Evolutionary conservation across 345 rosid species (phyloP).

Genomic region (Citrus mangshanensis): DNA sequence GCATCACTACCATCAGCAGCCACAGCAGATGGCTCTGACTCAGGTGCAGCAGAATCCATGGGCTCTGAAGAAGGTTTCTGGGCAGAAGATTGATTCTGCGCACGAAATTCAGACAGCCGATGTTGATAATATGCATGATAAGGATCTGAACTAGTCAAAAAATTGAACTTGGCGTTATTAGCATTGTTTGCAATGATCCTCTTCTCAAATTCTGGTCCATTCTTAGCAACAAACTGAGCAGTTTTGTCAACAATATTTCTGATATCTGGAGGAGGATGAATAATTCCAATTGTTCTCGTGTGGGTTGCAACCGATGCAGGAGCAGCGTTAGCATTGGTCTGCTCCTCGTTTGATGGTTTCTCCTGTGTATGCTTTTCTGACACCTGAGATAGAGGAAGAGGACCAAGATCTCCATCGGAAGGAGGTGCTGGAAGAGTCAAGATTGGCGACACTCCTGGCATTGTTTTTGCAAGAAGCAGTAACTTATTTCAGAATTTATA

Average conservation of each 20-base stretch:
- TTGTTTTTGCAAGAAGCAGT: constrained; percentile 7
- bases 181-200: constrained; percentile 58
- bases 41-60: constrained; percentile 33
- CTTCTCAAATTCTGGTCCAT: constrained; percentile 63
- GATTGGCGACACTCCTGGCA: constrained; percentile 35
- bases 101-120: constrained; percentile 48
- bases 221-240: constrained; percentile 57
- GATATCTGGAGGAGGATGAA: constrained; percentile 65
- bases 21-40: constrained; percentile 22
- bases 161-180: constrained; percentile 57
- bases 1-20: constrained; percentile 22
- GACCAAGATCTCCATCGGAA: constrained; percentile 33
- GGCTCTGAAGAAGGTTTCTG: constrained; percentile 31
- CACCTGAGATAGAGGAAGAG: constrained; percentile 42
- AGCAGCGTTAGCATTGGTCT: constrained; percentile 19
- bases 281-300: constrained; percentile 61
- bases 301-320: constrained; percentile 55
- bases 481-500: background rate
- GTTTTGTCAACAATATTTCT: constrained; percentile 60
- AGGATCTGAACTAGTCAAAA: constrained; percentile 48
- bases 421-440: constrained; percentile 59
- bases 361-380: constrained; percentile 30
- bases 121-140: constrained; percentile 65
- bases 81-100: constrained; percentile 46
- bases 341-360: constrained; percentile 27